Percentiles rank a stretch among this genome's conserved stretches.
phyloP scores from a whole-genome alignment of 1,139 yeast genomes.

The Candida sanyaensis region DNA sequence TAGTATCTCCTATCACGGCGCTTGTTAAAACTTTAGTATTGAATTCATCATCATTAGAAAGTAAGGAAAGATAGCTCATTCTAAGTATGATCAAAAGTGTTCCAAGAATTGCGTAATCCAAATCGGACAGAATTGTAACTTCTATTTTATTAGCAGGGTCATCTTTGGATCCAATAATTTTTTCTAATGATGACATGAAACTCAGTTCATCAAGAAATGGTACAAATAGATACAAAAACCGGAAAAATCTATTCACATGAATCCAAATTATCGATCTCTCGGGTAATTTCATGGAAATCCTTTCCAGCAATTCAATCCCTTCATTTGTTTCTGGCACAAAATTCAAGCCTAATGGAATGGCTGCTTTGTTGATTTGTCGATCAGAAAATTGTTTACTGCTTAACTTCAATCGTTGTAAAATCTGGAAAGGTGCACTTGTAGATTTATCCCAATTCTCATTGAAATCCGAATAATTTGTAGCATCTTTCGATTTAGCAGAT shows the following conservation, averaged over 20 bases:
- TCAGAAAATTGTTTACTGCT: conserved; percentile 9
- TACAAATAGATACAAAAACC: conserved; percentile 41
- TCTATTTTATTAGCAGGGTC: conserved; percentile 16
- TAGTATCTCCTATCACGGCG: conserved; percentile 1
- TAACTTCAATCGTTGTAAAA: conserved; percentile 15
- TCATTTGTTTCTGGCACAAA: conserved; percentile 20
- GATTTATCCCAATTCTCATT: conserved; percentile 1
- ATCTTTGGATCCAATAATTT: conserved; percentile 21
- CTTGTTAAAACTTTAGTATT: conserved; percentile 21
- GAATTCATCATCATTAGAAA: conserved; percentile 30
- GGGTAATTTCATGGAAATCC: conserved; percentile 40
- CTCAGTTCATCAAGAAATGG: conserved; percentile 49
- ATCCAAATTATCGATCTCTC: conserved; percentile 41
- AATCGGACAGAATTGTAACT: conserved; percentile 16
- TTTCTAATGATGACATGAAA: conserved; percentile 17
- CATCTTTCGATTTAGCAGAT: conserved; percentile 6
- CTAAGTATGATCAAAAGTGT: conserved; percentile 23
- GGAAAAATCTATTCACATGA: conserved; percentile 44
- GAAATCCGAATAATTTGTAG: not conserved
- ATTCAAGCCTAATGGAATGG: conserved; percentile 21
- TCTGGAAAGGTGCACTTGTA: conserved; percentile 17
- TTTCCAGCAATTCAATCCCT: conserved; percentile 28
- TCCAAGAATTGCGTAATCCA: conserved; percentile 27
- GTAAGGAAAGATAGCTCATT: conserved; percentile 24
- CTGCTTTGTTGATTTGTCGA: conserved; percentile 15